These are phyloP conservation scores for Lactarius hengduanensis DNA, from an alignment of 768 basidiomycete genomes.

Conservation along the genomic window DNA sequence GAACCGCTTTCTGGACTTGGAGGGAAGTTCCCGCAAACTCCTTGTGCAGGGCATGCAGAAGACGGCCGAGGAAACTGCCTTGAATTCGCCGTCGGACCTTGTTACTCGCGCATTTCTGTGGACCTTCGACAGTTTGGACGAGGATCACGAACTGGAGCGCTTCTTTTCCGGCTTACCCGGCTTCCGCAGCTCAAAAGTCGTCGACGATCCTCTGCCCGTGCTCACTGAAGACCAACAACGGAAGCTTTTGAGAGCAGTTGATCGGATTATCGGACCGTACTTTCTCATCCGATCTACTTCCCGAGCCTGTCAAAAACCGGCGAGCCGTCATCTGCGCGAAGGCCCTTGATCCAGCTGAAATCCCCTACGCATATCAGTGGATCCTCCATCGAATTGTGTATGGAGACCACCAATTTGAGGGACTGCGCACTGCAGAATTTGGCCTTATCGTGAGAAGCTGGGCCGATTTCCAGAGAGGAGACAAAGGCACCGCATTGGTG, in stretches of 20 bases:
- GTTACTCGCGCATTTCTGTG: background rate
- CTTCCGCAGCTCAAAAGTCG: background rate
- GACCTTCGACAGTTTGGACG: background rate
- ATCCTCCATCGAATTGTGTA: background rate
- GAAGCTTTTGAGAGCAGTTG: background rate
- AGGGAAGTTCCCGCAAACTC: background rate
- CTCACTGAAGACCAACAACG: background rate
- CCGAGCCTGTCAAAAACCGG: background rate
- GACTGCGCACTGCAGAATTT: background rate
- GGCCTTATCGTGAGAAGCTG: background rate
- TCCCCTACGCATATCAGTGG: background rate
- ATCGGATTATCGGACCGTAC: background rate
- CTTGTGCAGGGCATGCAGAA: background rate
- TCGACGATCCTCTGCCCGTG: background rate
- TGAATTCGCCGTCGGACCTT: background rate
- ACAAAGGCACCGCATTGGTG: background rate
- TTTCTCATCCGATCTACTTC: background rate
- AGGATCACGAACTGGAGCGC: background rate
- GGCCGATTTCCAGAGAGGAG: background rate
- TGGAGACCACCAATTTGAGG: background rate
- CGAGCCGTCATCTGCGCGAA: background rate
- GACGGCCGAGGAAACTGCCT: background rate
- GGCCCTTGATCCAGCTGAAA: background rate
- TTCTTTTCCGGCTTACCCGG: background rate
- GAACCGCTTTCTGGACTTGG: background rate